These are phyloP conservation scores for Russula vinacea DNA, from an alignment of 768 basidiomycete genomes.

Conservation along the genomic window DNA sequence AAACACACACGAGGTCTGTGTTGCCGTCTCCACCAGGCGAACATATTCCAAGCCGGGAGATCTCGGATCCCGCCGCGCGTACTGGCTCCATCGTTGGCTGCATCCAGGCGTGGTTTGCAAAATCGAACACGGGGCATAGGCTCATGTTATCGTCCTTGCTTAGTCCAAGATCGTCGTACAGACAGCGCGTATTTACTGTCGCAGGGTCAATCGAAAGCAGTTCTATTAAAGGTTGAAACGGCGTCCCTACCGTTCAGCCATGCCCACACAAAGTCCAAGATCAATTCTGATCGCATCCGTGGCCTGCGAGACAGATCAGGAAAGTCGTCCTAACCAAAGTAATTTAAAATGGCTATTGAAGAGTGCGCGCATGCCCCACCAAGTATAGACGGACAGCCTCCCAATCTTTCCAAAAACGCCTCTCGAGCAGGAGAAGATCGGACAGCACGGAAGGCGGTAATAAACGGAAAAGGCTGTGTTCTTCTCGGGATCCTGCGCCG, in stretches of 20 bases:
- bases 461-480: constrained; percentile 38
- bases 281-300: constrained; percentile 23
- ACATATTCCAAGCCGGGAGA: constrained; percentile 7
- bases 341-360: background rate
- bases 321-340: constrained; percentile 14
- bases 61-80: constrained; percentile 12
- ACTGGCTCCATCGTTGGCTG: constrained; percentile 46
- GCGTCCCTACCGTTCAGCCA: constrained; percentile 78
- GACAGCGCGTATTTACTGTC: constrained; percentile 87
- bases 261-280: constrained; percentile 71
- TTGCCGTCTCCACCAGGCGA: constrained; percentile 13
- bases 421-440: constrained; percentile 44
- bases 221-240: constrained; percentile 15
- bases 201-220: constrained; percentile 14
- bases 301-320: constrained; percentile 11
- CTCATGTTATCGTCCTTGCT: constrained; percentile 73
- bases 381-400: constrained; percentile 46
- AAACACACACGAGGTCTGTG: constrained; percentile 52
- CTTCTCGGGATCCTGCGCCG: constrained; percentile 29
- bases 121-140: constrained; percentile 85
- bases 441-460: constrained; percentile 50
- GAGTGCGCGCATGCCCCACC: constrained; percentile 41
- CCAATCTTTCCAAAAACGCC: constrained; percentile 62
- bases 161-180: constrained; percentile 61
- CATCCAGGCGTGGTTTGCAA: constrained; percentile 70